Conservation (phyloP, 768 basidiomycete species). For the Mrakia blollopis region DNA sequence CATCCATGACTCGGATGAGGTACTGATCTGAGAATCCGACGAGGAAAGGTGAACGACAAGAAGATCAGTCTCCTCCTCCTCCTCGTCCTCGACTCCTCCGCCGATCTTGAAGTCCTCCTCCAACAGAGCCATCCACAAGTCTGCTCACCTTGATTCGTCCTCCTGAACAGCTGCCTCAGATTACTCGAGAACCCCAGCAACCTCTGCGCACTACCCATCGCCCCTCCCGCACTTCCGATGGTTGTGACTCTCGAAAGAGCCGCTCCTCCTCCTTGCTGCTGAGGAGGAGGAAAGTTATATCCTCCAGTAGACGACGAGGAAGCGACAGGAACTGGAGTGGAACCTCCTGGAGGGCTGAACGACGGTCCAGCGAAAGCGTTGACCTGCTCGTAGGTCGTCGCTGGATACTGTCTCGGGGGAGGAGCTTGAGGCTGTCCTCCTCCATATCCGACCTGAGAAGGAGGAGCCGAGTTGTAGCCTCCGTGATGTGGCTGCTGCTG, state of each 20-base stretch:
- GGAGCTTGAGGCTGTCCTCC: not conserved
- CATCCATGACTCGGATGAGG: constrained; percentile 13
- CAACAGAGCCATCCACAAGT: too few relatives aligned
- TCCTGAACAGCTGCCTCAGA: not conserved
- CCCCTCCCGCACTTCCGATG: not conserved
- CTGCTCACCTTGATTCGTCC: not conserved
- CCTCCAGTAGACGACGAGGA: not conserved
- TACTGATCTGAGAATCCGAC: constrained; percentile 10
- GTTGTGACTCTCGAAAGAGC: not conserved
- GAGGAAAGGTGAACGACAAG: not conserved
- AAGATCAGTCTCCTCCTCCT: constrained; percentile 1
- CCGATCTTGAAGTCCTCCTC: too few relatives aligned
- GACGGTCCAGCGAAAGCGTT: constrained; percentile 12
- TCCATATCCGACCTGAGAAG: not conserved
- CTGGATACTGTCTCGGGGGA: not conserved
- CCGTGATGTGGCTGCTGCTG: not conserved
- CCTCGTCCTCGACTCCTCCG: too few relatives aligned
- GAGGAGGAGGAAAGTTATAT: not conserved
- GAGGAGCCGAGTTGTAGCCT: not conserved
- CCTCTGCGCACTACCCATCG: constrained; percentile 7
- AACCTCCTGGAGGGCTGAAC: constrained; percentile 3
- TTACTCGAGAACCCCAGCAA: not conserved
- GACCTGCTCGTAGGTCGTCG: constrained; percentile 3
- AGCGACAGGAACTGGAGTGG: not conserved
- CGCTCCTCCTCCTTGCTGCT: not conserved